Conservation (phyloP, 2,329 filamentous ascomycete species). For the Colletotrichum abscissum region DNA sequence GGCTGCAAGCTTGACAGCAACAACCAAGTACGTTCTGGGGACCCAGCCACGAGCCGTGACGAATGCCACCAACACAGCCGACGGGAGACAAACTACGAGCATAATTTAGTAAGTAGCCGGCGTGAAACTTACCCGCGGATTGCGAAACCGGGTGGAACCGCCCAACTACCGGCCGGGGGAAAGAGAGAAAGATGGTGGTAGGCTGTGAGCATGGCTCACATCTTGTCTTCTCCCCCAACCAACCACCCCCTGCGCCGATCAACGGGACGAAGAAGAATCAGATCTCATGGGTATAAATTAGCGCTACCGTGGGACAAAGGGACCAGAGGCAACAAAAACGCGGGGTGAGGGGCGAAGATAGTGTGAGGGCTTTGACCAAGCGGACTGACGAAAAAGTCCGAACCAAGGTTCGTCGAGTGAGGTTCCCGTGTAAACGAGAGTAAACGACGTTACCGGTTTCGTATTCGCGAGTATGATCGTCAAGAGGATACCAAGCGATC, state of each 20-base stretch:
- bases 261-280: neutral
- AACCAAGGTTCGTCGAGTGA: constrained; percentile 9
- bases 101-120: neutral
- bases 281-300: neutral
- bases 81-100: neutral
- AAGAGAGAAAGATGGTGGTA: neutral
- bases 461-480: constrained; percentile 20
- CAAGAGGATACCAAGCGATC: neutral
- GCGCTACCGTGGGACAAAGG: neutral
- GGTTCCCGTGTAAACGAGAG: constrained; percentile 1
- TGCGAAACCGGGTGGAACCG: constrained; percentile 22
- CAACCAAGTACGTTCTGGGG: neutral
- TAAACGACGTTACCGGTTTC: constrained; percentile 8
- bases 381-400: constrained; percentile 13
- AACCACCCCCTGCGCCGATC: neutral
- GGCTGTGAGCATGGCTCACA: neutral
- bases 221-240: neutral
- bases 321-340: neutral
- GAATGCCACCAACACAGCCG: neutral
- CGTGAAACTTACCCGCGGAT: constrained; percentile 7
- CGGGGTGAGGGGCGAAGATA: neutral
- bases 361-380: neutral
- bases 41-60: neutral
- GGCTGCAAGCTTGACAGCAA: constrained; percentile 1
- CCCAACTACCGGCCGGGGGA: neutral